Evolutionary conservation across 2,329 filamentous ascomycete genomes (phyloP).

Genomic region (Trichophyton rubrum): DNA sequence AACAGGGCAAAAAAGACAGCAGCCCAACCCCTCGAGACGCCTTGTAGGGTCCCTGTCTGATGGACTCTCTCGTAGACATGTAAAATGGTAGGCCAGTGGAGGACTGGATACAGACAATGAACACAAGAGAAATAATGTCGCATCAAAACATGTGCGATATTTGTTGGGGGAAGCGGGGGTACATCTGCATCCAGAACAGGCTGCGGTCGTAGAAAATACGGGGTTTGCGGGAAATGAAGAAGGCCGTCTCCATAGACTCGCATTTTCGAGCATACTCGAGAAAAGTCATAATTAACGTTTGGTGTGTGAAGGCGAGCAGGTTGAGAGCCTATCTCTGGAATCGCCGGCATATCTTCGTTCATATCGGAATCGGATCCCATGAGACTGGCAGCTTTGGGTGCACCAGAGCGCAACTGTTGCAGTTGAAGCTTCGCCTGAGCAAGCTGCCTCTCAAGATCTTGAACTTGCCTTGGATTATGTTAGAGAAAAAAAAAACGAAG

Average conservation of each 20-base stretch:
- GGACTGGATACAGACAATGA: conserved; percentile 68
- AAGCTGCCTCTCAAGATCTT: conserved; percentile 89
- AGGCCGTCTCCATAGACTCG: conserved; percentile 63
- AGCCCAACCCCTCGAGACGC: conserved; percentile 56
- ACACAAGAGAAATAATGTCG: conserved; percentile 62
- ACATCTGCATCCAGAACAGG: conserved; percentile 41
- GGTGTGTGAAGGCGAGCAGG: conserved; percentile 52
- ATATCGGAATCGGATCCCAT: conserved; percentile 33
- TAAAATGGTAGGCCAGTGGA: conserved; percentile 80
- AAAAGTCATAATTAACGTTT: conserved; percentile 50
- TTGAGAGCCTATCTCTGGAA: conserved; percentile 54
- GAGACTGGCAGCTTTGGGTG: conserved; percentile 39
- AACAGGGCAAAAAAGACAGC: conserved; percentile 73
- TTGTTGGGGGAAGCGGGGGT: conserved; percentile 57
- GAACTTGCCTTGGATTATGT: conserved; percentile 53
- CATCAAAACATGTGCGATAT: conserved; percentile 58
- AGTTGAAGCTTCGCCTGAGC: conserved; percentile 70
- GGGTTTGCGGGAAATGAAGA: conserved; percentile 62
- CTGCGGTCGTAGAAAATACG: conserved; percentile 44
- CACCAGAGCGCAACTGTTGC: conserved; percentile 54
- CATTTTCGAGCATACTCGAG: conserved; percentile 59
- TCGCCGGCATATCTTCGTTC: conserved; percentile 36
- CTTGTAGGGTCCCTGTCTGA: conserved; percentile 47
- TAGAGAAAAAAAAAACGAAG: background rate
- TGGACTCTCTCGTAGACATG: conserved; percentile 67